A percentile compares a stretch with the other conserved stretches of the same genome.
Conservation (phyloP, 768 basidiomycete species). For the Podaxis sp. region DNA sequence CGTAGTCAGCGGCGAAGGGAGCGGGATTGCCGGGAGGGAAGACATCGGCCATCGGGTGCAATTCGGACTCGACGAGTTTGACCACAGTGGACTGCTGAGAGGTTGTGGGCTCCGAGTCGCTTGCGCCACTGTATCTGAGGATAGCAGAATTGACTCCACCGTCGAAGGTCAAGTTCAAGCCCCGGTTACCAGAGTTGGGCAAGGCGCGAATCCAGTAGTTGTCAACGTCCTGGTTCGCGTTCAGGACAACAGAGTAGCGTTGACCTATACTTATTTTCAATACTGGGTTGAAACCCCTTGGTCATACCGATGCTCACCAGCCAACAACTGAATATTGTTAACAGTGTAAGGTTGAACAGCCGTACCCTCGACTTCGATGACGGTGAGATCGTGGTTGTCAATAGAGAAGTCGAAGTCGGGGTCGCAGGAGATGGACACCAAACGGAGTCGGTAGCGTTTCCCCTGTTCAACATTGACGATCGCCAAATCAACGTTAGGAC, state of each 20-base stretch:
- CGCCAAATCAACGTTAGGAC: constrained; percentile 32
- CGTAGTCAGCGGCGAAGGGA: background rate
- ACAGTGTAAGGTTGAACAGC: constrained; percentile 15
- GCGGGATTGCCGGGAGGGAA: background rate
- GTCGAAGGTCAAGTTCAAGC: background rate
- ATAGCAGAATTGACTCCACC: background rate
- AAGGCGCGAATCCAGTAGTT: constrained; percentile 34
- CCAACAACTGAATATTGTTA: constrained; percentile 30
- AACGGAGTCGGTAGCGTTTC: constrained; percentile 47
- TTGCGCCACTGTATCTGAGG: background rate
- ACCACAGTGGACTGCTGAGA: background rate
- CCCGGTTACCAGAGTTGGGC: constrained; percentile 12
- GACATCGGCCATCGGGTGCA: background rate
- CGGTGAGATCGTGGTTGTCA: constrained; percentile 30
- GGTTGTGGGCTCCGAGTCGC: background rate
- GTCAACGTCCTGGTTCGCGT: constrained; percentile 26
- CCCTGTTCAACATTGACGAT: constrained; percentile 36
- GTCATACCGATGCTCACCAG: constrained; percentile 16
- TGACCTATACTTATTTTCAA: constrained; percentile 28
- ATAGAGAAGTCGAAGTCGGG: constrained; percentile 32
- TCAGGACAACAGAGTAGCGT: constrained; percentile 42
- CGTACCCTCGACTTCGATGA: constrained; percentile 31
- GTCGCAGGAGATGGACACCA: constrained; percentile 44
- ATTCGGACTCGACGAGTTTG: background rate
- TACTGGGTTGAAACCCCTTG: background rate